phyloP scores from a whole-genome alignment of 1,284 basidiomycete genomes.

The Lignosus rhinocerotis region DNA sequence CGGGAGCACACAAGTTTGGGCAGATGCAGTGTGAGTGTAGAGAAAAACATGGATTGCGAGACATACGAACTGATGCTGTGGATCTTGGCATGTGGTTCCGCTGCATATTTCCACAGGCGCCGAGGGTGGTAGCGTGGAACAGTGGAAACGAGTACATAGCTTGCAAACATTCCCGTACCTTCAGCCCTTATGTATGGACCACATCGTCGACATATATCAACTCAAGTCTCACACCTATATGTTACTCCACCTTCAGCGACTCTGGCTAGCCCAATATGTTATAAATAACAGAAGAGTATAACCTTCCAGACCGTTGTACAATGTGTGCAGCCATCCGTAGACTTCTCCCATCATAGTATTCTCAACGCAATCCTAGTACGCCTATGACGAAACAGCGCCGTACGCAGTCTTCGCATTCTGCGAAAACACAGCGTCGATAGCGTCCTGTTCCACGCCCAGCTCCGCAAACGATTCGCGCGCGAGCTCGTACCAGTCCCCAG shows the following conservation, averaged over 20 bases:
- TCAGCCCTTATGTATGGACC: no score
- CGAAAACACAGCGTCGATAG: constrained; percentile 72
- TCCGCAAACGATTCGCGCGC: constrained; percentile 81
- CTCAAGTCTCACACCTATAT: no score
- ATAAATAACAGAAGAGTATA: no score
- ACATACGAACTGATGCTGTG: no score
- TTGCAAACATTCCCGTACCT: no score
- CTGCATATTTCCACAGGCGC: no score
- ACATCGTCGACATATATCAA: no score
- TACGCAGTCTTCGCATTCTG: constrained; percentile 70
- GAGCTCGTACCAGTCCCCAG: constrained; percentile 79
- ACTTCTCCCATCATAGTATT: not conserved
- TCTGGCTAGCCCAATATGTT: no score
- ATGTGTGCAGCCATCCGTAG: not conserved
- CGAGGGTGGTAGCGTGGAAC: no score
- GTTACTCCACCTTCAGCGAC: no score
- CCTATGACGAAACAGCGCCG: constrained; percentile 24
- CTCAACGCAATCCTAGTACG: not conserved
- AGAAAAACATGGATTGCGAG: not conserved
- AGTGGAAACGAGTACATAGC: no score
- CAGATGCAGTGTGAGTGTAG: not conserved
- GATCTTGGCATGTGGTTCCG: no score
- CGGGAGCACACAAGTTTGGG: not conserved
- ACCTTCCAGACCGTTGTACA: not conserved
- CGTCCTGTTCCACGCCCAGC: constrained; percentile 77